phyloP scores from a whole-genome alignment of 257 asterid genomes.

The Solanum pimpinellifolium region DNA sequence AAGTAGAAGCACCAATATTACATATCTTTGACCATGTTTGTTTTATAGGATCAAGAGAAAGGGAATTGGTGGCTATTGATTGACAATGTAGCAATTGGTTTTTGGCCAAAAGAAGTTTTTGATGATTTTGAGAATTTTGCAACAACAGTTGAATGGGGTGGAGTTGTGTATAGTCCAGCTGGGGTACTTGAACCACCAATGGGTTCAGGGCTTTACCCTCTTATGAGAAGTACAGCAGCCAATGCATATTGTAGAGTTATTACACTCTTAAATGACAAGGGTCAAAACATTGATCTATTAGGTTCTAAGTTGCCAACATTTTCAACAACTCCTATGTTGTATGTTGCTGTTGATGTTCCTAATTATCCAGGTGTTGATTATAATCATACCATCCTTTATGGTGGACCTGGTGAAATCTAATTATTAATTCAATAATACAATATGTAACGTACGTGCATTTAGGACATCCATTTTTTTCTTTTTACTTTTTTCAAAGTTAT shows the following conservation, averaged over 20 bases:
- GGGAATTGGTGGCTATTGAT: background rate
- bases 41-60: background rate
- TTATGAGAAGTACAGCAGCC: background rate
- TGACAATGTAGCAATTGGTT: background rate
- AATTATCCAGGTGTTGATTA: background rate
- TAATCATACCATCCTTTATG: background rate
- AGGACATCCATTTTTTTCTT: too few relatives aligned
- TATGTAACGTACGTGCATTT: too few relatives aligned
- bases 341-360: background rate
- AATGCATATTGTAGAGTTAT: background rate
- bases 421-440: background rate
- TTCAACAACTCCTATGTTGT: background rate
- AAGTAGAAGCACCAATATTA: background rate
- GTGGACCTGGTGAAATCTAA: background rate
- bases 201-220: background rate
- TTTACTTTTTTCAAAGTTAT: too few relatives aligned
- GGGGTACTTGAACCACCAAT: background rate
- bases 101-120: background rate
- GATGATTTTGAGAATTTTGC: background rate
- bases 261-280: background rate
- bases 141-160: background rate
- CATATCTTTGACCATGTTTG: background rate
- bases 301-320: background rate
- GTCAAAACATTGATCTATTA: background rate
- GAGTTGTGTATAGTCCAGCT: background rate